phyloP scores from a whole-genome alignment of 1,284 basidiomycete genomes.

The Pseudozyma pruni region DNA sequence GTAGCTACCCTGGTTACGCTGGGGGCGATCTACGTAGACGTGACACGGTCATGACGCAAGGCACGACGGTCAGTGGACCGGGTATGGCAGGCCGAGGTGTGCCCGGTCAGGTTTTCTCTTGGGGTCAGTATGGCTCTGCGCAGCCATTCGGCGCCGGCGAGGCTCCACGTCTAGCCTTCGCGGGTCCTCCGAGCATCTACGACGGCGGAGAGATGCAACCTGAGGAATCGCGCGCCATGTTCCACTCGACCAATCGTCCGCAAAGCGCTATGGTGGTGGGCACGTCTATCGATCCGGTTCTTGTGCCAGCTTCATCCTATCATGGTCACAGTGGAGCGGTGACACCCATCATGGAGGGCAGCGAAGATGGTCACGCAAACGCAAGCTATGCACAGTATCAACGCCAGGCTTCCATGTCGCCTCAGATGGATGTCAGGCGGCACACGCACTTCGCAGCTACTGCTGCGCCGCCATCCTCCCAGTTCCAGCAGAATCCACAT shows the following conservation, averaged over 20 bases:
- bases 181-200: slow-evolving; percentile 57
- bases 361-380: slow-evolving; percentile 22
- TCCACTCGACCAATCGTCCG: slow-evolving; percentile 51
- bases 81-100: slow-evolving; percentile 63
- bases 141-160: slow-evolving; percentile 41
- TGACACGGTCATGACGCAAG: slow-evolving; percentile 60
- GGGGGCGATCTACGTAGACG: slow-evolving; percentile 46
- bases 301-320: slow-evolving; percentile 26
- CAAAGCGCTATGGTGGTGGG: slow-evolving; percentile 43
- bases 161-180: slow-evolving; percentile 49
- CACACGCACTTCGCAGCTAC: slow-evolving; percentile 15
- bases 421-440: slow-evolving; percentile 17
- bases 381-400: slow-evolving; percentile 12
- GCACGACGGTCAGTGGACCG: slow-evolving; percentile 52
- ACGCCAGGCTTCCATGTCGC: slow-evolving; percentile 7
- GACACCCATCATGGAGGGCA: slow-evolving; percentile 35
- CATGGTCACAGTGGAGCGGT: slow-evolving; percentile 36
- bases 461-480: slow-evolving; percentile 1
- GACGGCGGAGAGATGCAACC: slow-evolving; percentile 44
- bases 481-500: too few species aligned
- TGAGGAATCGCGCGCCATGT: slow-evolving; percentile 48
- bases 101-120: slow-evolving; percentile 57
- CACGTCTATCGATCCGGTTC: slow-evolving; percentile 31
- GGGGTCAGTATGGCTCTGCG: slow-evolving; percentile 53
- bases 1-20: slow-evolving; percentile 29